phyloP scores from a whole-genome alignment of 73 alveolate genomes.

The Paramecium pentaurelia region DNA sequence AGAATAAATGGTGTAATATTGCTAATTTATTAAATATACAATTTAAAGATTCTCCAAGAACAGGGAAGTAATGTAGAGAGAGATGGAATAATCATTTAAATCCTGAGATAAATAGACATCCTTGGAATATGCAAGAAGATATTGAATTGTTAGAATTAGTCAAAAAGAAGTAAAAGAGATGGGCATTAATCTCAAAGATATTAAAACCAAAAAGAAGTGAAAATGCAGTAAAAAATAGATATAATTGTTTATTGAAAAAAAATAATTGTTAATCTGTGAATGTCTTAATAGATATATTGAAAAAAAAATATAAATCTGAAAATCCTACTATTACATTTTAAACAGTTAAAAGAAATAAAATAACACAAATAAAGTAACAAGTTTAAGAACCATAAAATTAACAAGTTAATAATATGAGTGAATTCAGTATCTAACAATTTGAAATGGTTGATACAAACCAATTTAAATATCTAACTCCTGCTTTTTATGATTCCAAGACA shows the following conservation, averaged over 20 bases:
- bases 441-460: not conserved
- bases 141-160: constrained; percentile 70
- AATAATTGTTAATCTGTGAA: not conserved
- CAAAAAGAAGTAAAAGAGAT: constrained; percentile 75
- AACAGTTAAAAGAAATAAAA: not conserved
- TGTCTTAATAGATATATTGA: not conserved
- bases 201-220: constrained; percentile 74
- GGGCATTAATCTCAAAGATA: constrained; percentile 78
- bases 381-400: not conserved
- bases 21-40: not conserved
- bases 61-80: constrained; percentile 92
- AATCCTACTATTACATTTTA: not conserved
- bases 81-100: constrained; percentile 91
- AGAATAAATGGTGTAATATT: constrained; percentile 45
- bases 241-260: constrained; percentile 47
- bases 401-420: not conserved
- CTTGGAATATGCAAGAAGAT: constrained; percentile 82
- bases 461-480: not conserved
- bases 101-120: constrained; percentile 79
- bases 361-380: not conserved
- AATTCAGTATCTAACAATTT: not conserved
- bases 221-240: constrained; percentile 82
- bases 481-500: not conserved
- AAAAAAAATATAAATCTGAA: not conserved
- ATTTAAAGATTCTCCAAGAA: constrained; percentile 37